A percentile compares a stretch with the other conserved stretches of the same genome.
Conservation (phyloP, 2,329 filamentous ascomycete species). For the Fusarium sterilihyphosum region DNA sequence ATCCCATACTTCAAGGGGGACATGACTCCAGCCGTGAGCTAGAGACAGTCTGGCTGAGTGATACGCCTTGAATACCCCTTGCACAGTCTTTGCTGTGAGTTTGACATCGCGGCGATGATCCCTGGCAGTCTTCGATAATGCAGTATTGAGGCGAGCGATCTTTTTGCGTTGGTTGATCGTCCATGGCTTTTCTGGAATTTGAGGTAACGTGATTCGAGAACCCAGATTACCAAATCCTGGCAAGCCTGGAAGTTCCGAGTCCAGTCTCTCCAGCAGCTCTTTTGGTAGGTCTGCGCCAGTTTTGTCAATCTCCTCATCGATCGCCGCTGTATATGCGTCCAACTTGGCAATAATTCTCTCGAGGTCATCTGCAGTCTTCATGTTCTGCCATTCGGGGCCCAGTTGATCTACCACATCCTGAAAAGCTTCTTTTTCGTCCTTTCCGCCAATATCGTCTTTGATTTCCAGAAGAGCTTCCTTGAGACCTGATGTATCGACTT, state of each 20-base stretch:
- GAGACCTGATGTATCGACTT: conserved; percentile 49
- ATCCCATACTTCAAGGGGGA: conserved; percentile 71
- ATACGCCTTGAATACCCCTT: conserved; percentile 61
- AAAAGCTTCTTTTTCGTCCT: conserved; percentile 49
- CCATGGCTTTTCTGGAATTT: conserved; percentile 51
- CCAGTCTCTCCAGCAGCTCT: conserved; percentile 48
- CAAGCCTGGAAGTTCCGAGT: conserved; percentile 43
- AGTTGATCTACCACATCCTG: conserved; percentile 49
- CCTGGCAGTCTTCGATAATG: conserved; percentile 43
- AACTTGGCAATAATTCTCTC: conserved; percentile 49
- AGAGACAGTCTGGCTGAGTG: conserved; percentile 57
- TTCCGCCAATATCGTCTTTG: conserved; percentile 50
- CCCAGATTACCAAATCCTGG: conserved; percentile 39
- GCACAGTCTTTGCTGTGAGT: conserved; percentile 50
- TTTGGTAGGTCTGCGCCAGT: conserved; percentile 46
- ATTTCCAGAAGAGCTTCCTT: conserved; percentile 51
- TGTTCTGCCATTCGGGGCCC: conserved; percentile 44
- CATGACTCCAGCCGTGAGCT: conserved; percentile 58
- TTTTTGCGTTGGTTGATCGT: conserved; percentile 52
- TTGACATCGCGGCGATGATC: conserved; percentile 43
- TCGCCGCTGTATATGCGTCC: conserved; percentile 48
- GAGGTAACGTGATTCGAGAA: conserved; percentile 42
- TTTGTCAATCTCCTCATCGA: conserved; percentile 50
- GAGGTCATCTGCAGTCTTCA: conserved; percentile 47
- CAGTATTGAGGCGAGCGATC: conserved; percentile 49